Evolutionary conservation across 2,329 filamentous ascomycete species (phyloP).

Genomic region (Paramyrothecium sp.): DNA sequence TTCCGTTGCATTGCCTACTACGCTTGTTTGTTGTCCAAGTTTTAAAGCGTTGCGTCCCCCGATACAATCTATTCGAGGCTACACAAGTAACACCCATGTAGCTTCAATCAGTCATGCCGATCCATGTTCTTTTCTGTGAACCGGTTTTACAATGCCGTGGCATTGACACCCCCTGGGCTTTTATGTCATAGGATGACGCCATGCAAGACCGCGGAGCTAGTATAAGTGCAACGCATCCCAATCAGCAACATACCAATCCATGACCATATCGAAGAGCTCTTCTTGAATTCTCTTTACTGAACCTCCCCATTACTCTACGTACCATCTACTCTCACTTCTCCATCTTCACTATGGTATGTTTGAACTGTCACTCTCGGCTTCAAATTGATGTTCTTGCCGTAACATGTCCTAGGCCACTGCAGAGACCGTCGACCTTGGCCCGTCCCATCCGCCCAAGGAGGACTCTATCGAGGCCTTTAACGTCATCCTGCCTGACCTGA

Average conservation of each 20-base stretch:
- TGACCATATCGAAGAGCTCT: too few relatives aligned
- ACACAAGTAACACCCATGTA: too few relatives aligned
- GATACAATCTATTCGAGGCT: too few relatives aligned
- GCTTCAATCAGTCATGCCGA: not conserved
- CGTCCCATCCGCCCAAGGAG: slow-evolving; percentile 45
- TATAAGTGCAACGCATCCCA: not conserved
- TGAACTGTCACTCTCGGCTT: too few relatives aligned
- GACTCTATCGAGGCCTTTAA: slow-evolving; percentile 50
- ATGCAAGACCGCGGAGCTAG: not conserved
- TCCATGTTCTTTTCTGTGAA: not conserved
- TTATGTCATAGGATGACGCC: not conserved
- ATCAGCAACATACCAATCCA: too few relatives aligned
- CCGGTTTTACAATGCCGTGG: not conserved
- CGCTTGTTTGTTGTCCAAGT: too few relatives aligned
- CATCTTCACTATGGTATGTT: too few relatives aligned
- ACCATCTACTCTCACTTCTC: too few relatives aligned
- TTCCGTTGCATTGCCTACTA: too few relatives aligned
- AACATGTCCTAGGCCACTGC: slow-evolving; percentile 39
- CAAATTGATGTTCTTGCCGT: not conserved
- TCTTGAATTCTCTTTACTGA: too few relatives aligned
- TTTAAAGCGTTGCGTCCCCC: too few relatives aligned
- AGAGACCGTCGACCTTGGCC: slow-evolving; percentile 51
- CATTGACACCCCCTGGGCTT: not conserved
- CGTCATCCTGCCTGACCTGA: slow-evolving; percentile 49
- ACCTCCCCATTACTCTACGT: too few relatives aligned